Percentiles rank a stretch among this genome's conserved stretches.
These are phyloP conservation scores for Populus ilicifolia DNA, from an alignment of 345 rosid species.

Conservation along the genomic window DNA sequence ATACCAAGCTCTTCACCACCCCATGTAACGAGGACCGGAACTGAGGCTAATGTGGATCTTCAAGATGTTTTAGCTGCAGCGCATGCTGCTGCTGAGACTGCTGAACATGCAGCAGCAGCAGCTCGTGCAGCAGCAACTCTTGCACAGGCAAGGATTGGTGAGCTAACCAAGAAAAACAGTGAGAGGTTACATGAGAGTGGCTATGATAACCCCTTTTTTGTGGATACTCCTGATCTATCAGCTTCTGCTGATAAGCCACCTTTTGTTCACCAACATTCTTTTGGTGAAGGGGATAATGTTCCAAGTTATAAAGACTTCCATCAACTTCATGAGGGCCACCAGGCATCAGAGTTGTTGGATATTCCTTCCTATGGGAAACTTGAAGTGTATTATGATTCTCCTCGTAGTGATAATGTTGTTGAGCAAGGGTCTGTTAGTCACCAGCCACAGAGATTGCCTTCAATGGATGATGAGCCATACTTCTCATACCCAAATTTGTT, in stretches of 20 bases:
- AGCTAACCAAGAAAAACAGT: slow-evolving; percentile 53
- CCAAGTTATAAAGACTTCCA: background rate
- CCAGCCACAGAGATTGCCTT: slow-evolving; percentile 62
- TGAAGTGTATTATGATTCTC: slow-evolving; percentile 30
- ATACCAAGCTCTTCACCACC: slow-evolving; percentile 19
- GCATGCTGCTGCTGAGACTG: slow-evolving; percentile 83
- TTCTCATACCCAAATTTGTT: slow-evolving; percentile 83
- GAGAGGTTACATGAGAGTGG: slow-evolving; percentile 32
- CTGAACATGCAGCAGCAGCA: slow-evolving; percentile 84
- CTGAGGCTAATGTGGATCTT: slow-evolving; percentile 51
- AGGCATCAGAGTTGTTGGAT: slow-evolving; percentile 21
- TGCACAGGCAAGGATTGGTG: slow-evolving; percentile 76
- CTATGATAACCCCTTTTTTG: slow-evolving; percentile 62
- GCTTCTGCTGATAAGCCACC: slow-evolving; percentile 24
- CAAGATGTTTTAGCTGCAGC: slow-evolving; percentile 86
- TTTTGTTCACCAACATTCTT: slow-evolving; percentile 42
- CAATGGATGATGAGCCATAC: slow-evolving; percentile 77
- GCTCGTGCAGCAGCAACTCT: slow-evolving; percentile 91
- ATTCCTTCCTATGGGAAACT: slow-evolving; percentile 36
- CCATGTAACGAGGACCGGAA: slow-evolving; percentile 26
- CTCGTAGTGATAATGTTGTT: slow-evolving; percentile 13
- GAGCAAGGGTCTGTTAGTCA: slow-evolving; percentile 29
- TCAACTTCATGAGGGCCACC: slow-evolving; percentile 14
- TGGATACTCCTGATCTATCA: slow-evolving; percentile 30
- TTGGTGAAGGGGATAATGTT: slow-evolving; percentile 7